phyloP scores from a whole-genome alignment of 2,329 filamentous ascomycete genomes.

The Catunica adiposa region DNA sequence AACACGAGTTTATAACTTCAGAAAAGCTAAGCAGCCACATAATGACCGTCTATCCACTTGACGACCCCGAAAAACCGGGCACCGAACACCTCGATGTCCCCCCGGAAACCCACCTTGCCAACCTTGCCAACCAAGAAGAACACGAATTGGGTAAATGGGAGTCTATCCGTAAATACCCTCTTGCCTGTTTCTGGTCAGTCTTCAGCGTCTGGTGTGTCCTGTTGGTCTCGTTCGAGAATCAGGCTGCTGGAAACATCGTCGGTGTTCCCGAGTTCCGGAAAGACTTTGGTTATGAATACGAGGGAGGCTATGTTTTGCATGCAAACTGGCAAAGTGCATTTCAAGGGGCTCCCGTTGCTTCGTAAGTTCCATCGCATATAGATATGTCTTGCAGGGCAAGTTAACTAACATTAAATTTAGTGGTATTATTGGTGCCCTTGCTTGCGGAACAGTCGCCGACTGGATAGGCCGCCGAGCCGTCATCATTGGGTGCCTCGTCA shows the following conservation, averaged over 20 bases:
- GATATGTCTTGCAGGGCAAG: not conserved
- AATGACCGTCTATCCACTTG: not conserved
- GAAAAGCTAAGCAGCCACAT: not conserved
- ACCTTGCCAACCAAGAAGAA: slow-evolving; percentile 19
- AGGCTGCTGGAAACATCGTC: slow-evolving; percentile 24
- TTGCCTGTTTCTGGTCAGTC: slow-evolving; percentile 21
- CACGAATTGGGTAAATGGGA: slow-evolving; percentile 17
- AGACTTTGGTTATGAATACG: slow-evolving; percentile 21
- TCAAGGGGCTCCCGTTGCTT: slow-evolving; percentile 26
- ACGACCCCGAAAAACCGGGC: not conserved
- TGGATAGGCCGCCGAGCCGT: slow-evolving; percentile 22
- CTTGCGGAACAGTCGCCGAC: slow-evolving; percentile 23
- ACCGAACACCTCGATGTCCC: not conserved
- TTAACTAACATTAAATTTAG: not conserved
- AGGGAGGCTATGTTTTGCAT: slow-evolving; percentile 17
- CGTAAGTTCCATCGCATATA: slow-evolving; percentile 15
- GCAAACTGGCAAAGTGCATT: slow-evolving; percentile 30
- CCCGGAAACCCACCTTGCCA: slow-evolving; percentile 12
- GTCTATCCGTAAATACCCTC: slow-evolving; percentile 18
- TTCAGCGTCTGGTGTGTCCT: slow-evolving; percentile 26
- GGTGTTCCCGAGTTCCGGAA: slow-evolving; percentile 29
- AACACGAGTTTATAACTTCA: not conserved
- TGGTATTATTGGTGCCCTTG: slow-evolving; percentile 19
- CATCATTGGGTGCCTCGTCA: slow-evolving; percentile 22
- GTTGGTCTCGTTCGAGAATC: slow-evolving; percentile 26